Percentiles rank a stretch among this genome's conserved stretches.
These are phyloP conservation scores for Saposhnikovia divaricata DNA, from an alignment of 129 eudicot species.

Conservation along the genomic window DNA sequence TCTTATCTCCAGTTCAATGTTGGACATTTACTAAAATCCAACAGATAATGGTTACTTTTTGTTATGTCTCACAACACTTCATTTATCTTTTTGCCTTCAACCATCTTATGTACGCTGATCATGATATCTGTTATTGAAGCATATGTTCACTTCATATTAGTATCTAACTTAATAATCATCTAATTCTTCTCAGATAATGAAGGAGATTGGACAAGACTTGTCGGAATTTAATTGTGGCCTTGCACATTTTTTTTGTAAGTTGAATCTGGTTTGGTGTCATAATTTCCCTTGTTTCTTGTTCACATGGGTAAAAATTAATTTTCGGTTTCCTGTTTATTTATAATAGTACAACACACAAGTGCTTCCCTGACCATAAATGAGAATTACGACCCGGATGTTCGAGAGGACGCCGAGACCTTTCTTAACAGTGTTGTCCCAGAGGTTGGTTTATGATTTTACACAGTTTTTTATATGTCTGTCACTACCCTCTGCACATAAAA, in stretches of 20 bases:
- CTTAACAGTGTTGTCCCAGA: slow-evolving; percentile 85
- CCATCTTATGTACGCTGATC: not conserved
- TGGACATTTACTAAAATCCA: too few relatives aligned
- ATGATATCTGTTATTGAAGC: not conserved
- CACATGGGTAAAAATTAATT: not conserved
- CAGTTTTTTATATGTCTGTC: not conserved
- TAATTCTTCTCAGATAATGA: slow-evolving; percentile 51
- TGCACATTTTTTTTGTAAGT: slow-evolving; percentile 89
- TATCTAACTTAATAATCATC: not conserved
- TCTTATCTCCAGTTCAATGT: too few relatives aligned
- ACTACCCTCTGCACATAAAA: not conserved
- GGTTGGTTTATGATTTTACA: slow-evolving; percentile 32
- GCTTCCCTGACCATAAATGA: slow-evolving; percentile 95
- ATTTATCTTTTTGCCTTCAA: not conserved
- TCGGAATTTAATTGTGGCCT: slow-evolving; percentile 85
- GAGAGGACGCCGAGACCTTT: slow-evolving; percentile 89
- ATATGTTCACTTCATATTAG: not conserved
- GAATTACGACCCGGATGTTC: slow-evolving; percentile 89
- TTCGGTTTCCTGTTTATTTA: not conserved
- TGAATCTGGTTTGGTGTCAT: not conserved
- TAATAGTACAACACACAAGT: slow-evolving; percentile 95
- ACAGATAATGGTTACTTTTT: not conserved
- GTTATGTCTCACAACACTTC: not conserved
- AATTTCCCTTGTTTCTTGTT: not conserved
- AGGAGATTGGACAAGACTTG: slow-evolving; percentile 79